Evolutionary conservation across 306 rosid genomes (phyloP).

Genomic region (Prunus fruticosa): DNA sequence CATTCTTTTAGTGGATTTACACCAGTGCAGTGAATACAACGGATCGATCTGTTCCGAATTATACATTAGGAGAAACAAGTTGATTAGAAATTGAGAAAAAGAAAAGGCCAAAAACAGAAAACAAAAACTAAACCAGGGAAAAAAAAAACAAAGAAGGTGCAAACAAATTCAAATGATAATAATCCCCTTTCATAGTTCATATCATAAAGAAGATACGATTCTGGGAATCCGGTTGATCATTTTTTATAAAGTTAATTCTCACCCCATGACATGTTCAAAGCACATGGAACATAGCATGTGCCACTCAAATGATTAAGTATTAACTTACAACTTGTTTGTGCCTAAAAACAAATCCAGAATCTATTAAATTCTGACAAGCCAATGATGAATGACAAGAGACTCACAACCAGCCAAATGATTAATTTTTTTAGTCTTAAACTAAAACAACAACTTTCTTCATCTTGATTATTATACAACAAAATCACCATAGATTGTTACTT

Average conservation of each 20-base stretch:
- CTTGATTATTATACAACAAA: too few relatives aligned
- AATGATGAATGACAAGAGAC: slow-evolving; percentile 16
- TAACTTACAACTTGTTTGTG: slow-evolving; percentile 6
- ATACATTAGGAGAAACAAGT: background rate
- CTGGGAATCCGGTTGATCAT: background rate
- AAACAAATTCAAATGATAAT: background rate
- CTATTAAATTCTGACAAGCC: slow-evolving; percentile 33
- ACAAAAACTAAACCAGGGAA: background rate
- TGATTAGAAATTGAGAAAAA: background rate
- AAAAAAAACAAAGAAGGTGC: background rate
- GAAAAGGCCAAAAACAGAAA: background rate
- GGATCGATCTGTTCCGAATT: background rate
- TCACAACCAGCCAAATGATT: background rate
- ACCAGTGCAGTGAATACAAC: background rate
- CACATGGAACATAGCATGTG: slow-evolving; percentile 3
- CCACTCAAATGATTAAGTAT: slow-evolving; percentile 19
- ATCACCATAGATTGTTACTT: too few relatives aligned
- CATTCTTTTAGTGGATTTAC: background rate
- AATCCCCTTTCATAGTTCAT: background rate
- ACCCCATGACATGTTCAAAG: background rate
- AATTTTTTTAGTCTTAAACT: background rate
- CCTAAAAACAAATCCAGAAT: slow-evolving; percentile 35
- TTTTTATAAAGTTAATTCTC: background rate
- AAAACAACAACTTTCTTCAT: background rate
- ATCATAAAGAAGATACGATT: background rate